Base-by-base conservation (phyloP, 2,329 filamentous ascomycete species). In the Penicillium rolfsii region DNA sequence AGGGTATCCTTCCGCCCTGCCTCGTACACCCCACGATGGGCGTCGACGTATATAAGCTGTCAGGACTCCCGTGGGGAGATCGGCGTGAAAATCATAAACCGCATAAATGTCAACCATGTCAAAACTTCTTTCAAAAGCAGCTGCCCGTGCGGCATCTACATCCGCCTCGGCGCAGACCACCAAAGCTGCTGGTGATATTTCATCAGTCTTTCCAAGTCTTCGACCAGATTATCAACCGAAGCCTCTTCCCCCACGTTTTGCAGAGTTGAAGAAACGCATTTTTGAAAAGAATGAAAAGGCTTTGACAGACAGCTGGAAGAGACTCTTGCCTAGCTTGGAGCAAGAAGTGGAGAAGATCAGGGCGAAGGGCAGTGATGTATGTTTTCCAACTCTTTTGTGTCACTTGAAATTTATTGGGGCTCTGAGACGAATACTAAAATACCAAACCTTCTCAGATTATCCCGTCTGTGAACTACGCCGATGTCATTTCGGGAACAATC, bases 171-270 rank as follows among this genome's bases (percentile, higher is more conserved):
- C 73, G 11, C 72, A 73, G 38, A 70, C 73, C 35, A 80, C 78
- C 38, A 81, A 81, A 65, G 75, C 77, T 12, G 75, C 74, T 1
- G 79, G 79, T 33, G 80, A 82, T 64, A 82, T 82, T 57, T 81
- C 79, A 4, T 80, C 78, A 11, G 79, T 81, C n/a, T 82, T 82
- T 59, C 79, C 79, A 1, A 80, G 78, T 61, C 70, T 82, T 56
- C 69, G 71, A 60, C 78, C 78, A 1, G 79, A 78, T 58, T 78
- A 78, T 57, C 71, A 77, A 52, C 72, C 77, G 1, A 71, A 78
- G 53, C 76, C 79, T 14, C 69, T 82, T 16, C 77, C 79, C 2
- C 57, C 73, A 35, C 74, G 80, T 5, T 82, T 81, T 52, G 69
- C 70, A 38, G 73, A 78, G 12, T 63, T 82, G 30, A 82, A 82